phyloP scores from a whole-genome alignment of 257 asterid species.

The Nicotiana knightiana region DNA sequence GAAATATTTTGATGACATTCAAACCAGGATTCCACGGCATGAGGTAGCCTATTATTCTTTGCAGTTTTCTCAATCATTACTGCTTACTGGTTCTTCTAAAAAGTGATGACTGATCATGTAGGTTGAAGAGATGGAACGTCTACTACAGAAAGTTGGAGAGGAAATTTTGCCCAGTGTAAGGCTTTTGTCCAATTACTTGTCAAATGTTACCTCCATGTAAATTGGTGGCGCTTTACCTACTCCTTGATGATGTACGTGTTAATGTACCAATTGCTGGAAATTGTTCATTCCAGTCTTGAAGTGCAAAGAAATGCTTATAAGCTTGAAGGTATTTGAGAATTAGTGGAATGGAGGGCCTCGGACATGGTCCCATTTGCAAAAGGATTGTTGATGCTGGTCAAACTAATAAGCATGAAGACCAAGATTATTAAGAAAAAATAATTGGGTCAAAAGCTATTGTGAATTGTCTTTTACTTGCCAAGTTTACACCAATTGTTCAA shows the following conservation, averaged over 20 bases:
- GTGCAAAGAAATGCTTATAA: background rate
- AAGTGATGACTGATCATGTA: slow-evolving; percentile 18
- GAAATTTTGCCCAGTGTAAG: slow-evolving; percentile 85
- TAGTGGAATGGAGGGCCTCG: background rate
- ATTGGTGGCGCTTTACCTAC: background rate
- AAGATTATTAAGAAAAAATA: background rate
- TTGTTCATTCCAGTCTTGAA: background rate
- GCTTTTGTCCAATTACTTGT: slow-evolving; percentile 12
- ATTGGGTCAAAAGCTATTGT: background rate
- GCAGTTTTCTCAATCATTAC: background rate
- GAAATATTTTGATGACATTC: slow-evolving; percentile 78
- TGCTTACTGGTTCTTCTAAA: background rate
- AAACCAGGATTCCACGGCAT: slow-evolving; percentile 76
- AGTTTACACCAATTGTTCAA: background rate
- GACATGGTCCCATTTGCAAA: background rate
- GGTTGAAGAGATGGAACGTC: slow-evolving; percentile 84
- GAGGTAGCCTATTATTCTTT: slow-evolving; percentile 46
- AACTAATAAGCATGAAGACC: background rate
- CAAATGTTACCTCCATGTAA: slow-evolving; percentile 1
- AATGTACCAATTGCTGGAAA: background rate
- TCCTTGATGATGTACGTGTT: background rate
- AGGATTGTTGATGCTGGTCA: background rate
- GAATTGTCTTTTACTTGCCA: background rate
- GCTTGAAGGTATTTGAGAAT: background rate
- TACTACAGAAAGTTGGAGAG: slow-evolving; percentile 65